These are phyloP conservation scores for Lentinula aciculospora DNA, from an alignment of 768 basidiomycete species.

Conservation along the genomic window DNA sequence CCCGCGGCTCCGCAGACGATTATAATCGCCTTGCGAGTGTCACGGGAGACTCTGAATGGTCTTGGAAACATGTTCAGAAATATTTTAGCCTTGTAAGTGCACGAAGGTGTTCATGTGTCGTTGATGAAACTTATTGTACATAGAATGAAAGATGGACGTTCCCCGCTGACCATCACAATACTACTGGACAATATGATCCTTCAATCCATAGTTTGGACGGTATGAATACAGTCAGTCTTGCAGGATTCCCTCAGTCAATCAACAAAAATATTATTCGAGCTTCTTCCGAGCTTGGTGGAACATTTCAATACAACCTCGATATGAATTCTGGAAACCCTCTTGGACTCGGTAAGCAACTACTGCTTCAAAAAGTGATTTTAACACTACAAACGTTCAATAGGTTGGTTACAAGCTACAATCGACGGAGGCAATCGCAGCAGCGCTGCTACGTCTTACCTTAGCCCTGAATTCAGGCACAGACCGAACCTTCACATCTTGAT, in stretches of 20 bases:
- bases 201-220: conserved; percentile 23
- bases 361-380: background rate
- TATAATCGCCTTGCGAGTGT: conserved; percentile 12
- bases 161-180: conserved; percentile 6
- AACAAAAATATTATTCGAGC: conserved; percentile 29
- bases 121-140: background rate
- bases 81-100: conserved; percentile 11
- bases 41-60: conserved; percentile 16
- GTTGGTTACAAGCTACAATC: conserved; percentile 17
- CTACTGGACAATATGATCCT: conserved; percentile 24
- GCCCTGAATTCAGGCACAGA: conserved; percentile 13
- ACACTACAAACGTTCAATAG: conserved; percentile 5
- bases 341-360: conserved; percentile 31
- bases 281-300: conserved; percentile 23
- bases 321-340: conserved; percentile 34
- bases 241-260: conserved; percentile 17
- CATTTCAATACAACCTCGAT: conserved; percentile 36
- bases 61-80: conserved; percentile 13
- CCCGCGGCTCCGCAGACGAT: conserved; percentile 14
- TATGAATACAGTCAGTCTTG: conserved; percentile 20
- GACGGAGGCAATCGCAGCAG: conserved; percentile 15
- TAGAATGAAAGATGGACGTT: conserved; percentile 14
- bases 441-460: conserved; percentile 20
- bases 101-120: background rate
- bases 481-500: conserved; percentile 19